Evolutionary conservation across 2,329 filamentous ascomycete genomes (phyloP).

Genomic region (Fusarium subglutinans): DNA sequence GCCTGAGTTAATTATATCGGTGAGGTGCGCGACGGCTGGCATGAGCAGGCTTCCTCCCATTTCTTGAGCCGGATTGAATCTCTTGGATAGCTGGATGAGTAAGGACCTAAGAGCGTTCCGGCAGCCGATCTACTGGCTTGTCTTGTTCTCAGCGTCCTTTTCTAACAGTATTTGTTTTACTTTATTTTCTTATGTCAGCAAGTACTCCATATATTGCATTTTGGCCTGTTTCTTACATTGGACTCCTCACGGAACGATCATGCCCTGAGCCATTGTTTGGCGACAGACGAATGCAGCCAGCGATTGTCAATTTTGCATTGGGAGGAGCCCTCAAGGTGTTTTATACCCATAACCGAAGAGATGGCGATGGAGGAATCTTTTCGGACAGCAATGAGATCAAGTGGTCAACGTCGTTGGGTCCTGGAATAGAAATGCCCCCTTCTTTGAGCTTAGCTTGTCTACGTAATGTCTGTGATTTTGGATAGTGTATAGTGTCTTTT

Average conservation of each 20-base stretch:
- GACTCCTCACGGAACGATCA: conserved; percentile 15
- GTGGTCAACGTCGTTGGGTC: conserved; percentile 20
- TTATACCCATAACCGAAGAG: conserved; percentile 25
- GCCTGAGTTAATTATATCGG: conserved; percentile 18
- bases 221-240: conserved; percentile 23
- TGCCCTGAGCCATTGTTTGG: conserved; percentile 18
- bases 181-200: conserved; percentile 34
- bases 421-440: conserved; percentile 11
- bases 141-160: conserved; percentile 27
- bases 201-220: conserved; percentile 34
- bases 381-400: conserved; percentile 21
- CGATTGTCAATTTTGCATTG: conserved; percentile 31
- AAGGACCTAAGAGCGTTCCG: conserved; percentile 28
- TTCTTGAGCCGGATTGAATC: conserved; percentile 35
- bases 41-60: conserved; percentile 24
- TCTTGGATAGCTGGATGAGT: conserved; percentile 34
- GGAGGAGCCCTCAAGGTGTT: conserved; percentile 27
- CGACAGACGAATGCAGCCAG: conserved; percentile 25
- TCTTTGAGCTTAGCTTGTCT: conserved; percentile 32
- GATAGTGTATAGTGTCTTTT: conserved; percentile 38
- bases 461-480: conserved; percentile 40
- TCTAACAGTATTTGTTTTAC: conserved; percentile 25
- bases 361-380: conserved; percentile 28
- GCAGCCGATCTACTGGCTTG: conserved; percentile 26
- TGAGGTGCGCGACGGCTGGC: conserved; percentile 6